These are phyloP conservation scores for Calonectria hawksworthii DNA, from an alignment of 2,329 filamentous ascomycete species.

Conservation along the genomic window DNA sequence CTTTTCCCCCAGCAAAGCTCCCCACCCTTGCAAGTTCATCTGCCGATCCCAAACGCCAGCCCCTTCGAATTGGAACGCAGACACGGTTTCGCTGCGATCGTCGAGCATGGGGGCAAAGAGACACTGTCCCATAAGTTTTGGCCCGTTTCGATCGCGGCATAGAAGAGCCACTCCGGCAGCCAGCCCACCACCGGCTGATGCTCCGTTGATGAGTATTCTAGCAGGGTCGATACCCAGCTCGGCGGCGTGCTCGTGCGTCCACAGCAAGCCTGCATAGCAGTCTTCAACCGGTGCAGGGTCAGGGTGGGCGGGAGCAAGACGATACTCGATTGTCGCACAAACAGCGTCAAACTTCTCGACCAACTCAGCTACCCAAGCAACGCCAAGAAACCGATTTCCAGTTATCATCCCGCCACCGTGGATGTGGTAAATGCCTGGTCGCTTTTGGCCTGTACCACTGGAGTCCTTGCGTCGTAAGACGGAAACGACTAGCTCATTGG, in stretches of 20 bases:
- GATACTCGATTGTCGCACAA: constrained; percentile 14
- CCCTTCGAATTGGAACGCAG: not conserved
- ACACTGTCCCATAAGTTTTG: constrained; percentile 23
- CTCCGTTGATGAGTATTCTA: constrained; percentile 29
- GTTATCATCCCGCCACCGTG: not conserved
- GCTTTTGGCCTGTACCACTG: not conserved
- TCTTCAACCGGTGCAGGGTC: constrained; percentile 29
- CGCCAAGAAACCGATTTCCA: not conserved
- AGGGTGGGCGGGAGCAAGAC: constrained; percentile 31
- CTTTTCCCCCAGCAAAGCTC: not conserved
- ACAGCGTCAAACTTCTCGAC: not conserved
- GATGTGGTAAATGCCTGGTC: not conserved
- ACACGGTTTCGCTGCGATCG: constrained; percentile 12
- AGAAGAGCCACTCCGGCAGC: constrained; percentile 26
- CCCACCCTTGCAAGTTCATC: not conserved
- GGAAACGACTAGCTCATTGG: not conserved
- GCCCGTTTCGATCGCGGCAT: constrained; percentile 15
- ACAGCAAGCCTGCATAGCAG: constrained; percentile 25
- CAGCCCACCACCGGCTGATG: constrained; percentile 29
- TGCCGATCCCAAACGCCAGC: not conserved
- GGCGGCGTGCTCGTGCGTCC: not conserved
- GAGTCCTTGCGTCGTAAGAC: not conserved
- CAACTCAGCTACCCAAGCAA: not conserved
- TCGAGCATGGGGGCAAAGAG: constrained; percentile 35
- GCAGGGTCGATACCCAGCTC: constrained; percentile 25